Evolutionary conservation across 1,284 basidiomycete species (phyloP), one percentile per base, ranked within the genome.

Genomic region (Rugosomyces carneus): DNA sequence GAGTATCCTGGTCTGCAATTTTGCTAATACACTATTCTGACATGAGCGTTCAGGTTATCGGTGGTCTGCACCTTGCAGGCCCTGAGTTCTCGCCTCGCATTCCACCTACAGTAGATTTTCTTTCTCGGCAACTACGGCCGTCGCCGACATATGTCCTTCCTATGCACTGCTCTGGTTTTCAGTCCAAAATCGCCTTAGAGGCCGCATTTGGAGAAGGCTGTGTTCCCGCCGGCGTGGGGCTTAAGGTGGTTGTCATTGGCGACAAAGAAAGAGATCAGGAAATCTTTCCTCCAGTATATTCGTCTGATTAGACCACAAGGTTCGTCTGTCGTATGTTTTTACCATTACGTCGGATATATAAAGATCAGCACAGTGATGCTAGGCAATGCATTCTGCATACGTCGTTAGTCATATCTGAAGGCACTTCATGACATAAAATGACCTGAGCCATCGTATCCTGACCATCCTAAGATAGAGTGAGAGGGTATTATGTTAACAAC

Each of bases 141-240:
- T 63, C 76, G 0, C 86, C 85, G 0, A 72, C 71, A 0, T 90
- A 83, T 53, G 65, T 91, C 32, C 69, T 91, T 0, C 89, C 89
- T 0, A 85, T 92, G 78, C 89, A 91, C 62, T 91, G 89, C 55
- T 79, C 84, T 1, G 88, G 89, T 0, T 86, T 90, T 57, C 72
- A 74, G 24, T 75, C 75, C 21, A 87, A 90, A 59, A 60, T 85
- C 1, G 82, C 80, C 3, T 63, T 92, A 51, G 77, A 81, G 56
- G 63, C 65, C 6, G 84, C 75, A 1, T 69, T 92, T 10, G 88
- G 86, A 15, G 77, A 84, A 40, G 78, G 78, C 1, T 84, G 82
- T 56, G 84, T 89, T 9, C 84, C 86, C 0, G 82, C 80, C 3
- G 86, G 87, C 2, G 81, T 82, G 1, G 88, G 89, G 7, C 73